Percentiles rank a stretch among this genome's conserved stretches.
phyloP scores from a whole-genome alignment of 2,329 filamentous ascomycete genomes.

The Aspergillus viridinutans region DNA sequence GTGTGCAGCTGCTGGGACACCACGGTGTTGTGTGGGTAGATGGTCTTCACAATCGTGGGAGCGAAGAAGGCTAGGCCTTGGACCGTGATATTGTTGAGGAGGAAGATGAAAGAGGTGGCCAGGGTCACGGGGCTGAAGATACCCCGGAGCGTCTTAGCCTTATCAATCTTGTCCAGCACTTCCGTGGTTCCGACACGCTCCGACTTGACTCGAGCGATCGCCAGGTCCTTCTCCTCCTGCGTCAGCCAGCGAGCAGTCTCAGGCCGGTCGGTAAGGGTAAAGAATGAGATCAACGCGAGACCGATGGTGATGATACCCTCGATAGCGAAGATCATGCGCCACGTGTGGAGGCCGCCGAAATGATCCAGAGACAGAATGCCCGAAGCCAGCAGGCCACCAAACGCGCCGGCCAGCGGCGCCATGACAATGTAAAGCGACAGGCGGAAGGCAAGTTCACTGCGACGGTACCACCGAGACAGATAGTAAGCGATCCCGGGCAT shows the following conservation, averaged over 20 bases:
- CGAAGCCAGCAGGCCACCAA: conserved; percentile 62
- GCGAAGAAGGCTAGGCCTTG: conserved; percentile 67
- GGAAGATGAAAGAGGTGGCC: conserved; percentile 54
- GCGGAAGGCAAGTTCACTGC: conserved; percentile 63
- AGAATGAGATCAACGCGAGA: conserved; percentile 57
- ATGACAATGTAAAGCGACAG: conserved; percentile 67
- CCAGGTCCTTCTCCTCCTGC: conserved; percentile 62
- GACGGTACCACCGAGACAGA: conserved; percentile 66
- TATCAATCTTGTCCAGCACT: conserved; percentile 61
- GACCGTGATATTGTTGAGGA: conserved; percentile 66
- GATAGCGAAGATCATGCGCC: conserved; percentile 70
- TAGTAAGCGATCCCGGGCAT: conserved; percentile 72
- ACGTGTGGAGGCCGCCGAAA: conserved; percentile 55
- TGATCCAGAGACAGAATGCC: conserved; percentile 59
- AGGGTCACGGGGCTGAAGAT: conserved; percentile 62
- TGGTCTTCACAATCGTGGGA: conserved; percentile 65
- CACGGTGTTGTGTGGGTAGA: conserved; percentile 57
- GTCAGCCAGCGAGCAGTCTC: conserved; percentile 64
- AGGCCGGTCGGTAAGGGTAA: conserved; percentile 65
- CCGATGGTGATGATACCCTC: conserved; percentile 62
- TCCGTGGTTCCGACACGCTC: conserved; percentile 61
- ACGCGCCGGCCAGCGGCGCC: conserved; percentile 66
- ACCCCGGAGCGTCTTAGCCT: conserved; percentile 56
- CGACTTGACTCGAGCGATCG: conserved; percentile 63
- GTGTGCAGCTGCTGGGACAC: conserved; percentile 66